Base-by-base conservation (phyloP, 805 yeast genomes). In the Lipomyces starkeyi region DNA sequence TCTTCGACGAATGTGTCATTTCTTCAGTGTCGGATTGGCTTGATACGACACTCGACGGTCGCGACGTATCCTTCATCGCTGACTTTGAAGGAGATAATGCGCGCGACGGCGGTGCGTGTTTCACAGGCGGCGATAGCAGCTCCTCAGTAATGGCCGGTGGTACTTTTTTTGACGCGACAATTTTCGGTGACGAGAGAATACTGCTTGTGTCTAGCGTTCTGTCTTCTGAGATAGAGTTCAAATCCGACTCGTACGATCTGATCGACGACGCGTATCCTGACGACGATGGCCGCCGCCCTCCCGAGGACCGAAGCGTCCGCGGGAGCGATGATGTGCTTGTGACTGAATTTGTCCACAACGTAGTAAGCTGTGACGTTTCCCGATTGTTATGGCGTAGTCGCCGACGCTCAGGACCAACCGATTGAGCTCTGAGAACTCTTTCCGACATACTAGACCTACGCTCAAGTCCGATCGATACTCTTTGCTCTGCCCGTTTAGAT, bases 191-290 rank as follows among this genome's bases (percentile, higher is more conserved):
- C 25, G 59, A 53, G 32, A 53, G 20, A 8, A 40, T 32, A 11
- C 56, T 52, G 52, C 54, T 34, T 14, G 65, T 60, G 52, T 63
- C 72, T 17, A 66, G 49, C 32, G 63, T 52, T 9, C 27, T 64
- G 54, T 63, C 65, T 43, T 68, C 71, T 13, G 64, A 40, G 57
- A 68, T 68, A 34, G 70, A 67, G 56, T 68, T 68, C 55, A 68
- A 61, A 32, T 68, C 71, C 7, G 68, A 63, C 35, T 69, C 72
- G 57, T 55, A 66, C 17, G 72, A 69, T 14, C 57, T 35, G 35
- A 69, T 37, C 13, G 68, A 63, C 7, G 72, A 67, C 2, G 72
- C 71, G 47, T 69, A 69, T 3, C 66, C 61, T 27, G 69, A 56
- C 52, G 49, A 29, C 54, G 35, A 25, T 22, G 11, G 32, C 25